Evolutionary conservation across 306 rosid genomes (phyloP).

Genomic region (Lathyrus sativus): DNA sequence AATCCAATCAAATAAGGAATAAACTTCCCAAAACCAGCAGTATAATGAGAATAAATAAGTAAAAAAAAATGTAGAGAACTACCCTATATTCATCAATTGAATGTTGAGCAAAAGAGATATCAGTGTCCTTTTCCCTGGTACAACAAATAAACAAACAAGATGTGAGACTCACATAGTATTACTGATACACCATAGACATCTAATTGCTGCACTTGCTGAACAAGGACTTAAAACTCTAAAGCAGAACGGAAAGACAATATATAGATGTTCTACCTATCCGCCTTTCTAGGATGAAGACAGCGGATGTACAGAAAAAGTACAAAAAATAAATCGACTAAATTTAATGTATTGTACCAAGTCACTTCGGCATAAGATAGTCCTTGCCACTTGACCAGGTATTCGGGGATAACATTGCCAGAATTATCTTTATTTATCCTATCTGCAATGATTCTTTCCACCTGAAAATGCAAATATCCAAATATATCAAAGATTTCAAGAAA

Average conservation of each 20-base stretch:
- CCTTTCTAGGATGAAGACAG: constrained; percentile 28
- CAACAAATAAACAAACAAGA: constrained; percentile 40
- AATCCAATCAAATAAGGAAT: not conserved
- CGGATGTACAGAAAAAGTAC: constrained; percentile 10
- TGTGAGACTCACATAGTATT: constrained; percentile 33
- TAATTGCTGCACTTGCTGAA: constrained; percentile 1
- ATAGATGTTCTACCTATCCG: constrained; percentile 21
- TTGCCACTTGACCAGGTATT: constrained; percentile 98
- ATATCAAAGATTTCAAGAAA: constrained; percentile 8
- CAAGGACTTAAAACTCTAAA: constrained; percentile 28
- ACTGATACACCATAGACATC: constrained; percentile 15
- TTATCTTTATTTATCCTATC: constrained; percentile 82
- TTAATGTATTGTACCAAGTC: constrained; percentile 68
- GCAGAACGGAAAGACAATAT: constrained; percentile 1
- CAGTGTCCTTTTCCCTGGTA: constrained; percentile 93
- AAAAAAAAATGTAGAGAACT: constrained; percentile 13
- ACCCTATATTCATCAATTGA: constrained; percentile 96
- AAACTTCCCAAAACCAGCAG: constrained; percentile 6
- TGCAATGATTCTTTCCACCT: constrained; percentile 95
- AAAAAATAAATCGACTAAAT: constrained; percentile 21
- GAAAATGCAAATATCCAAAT: constrained; percentile 31
- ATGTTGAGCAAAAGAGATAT: constrained; percentile 92
- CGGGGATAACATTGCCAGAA: constrained; percentile 75
- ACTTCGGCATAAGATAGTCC: constrained; percentile 99
- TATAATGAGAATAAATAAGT: not conserved